Evolutionary conservation across 331 rosid genomes (phyloP).

Genomic region (Spiraea crenata): DNA sequence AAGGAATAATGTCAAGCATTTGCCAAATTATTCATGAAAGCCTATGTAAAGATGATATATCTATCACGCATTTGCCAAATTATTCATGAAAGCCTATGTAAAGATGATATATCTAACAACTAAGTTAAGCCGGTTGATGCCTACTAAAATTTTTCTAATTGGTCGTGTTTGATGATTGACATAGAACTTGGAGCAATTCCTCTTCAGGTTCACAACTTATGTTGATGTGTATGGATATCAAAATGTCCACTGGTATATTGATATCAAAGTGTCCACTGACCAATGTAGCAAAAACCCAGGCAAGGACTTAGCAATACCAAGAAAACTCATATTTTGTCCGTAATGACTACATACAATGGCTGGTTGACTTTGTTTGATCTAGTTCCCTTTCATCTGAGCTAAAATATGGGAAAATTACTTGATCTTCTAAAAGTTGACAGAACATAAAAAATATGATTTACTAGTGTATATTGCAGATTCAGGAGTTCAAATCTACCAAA

Average conservation of each 20-base stretch:
- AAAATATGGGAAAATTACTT: neutral
- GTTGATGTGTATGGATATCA: neutral
- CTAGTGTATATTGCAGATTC: neutral
- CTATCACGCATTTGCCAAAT: too few species aligned
- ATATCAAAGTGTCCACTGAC: neutral
- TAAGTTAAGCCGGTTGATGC: neutral
- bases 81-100: too few species aligned
- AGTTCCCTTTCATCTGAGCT: neutral
- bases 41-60: neutral
- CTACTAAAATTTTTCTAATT: neutral
- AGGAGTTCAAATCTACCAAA: neutral
- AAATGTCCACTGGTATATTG: neutral
- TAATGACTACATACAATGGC: neutral
- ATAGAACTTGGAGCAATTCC: neutral
- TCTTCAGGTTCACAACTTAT: neutral
- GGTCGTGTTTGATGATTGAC: neutral
- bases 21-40: neutral
- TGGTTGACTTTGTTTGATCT: neutral
- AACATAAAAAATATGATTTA: neutral
- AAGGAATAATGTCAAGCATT: neutral
- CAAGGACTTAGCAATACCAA: neutral
- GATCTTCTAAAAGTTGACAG: neutral
- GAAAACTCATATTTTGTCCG: neutral
- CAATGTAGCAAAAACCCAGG: neutral
- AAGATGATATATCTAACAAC: neutral